phyloP scores from a whole-genome alignment of 2,329 filamentous ascomycete species.

The Pestalotiopsis sp. region DNA sequence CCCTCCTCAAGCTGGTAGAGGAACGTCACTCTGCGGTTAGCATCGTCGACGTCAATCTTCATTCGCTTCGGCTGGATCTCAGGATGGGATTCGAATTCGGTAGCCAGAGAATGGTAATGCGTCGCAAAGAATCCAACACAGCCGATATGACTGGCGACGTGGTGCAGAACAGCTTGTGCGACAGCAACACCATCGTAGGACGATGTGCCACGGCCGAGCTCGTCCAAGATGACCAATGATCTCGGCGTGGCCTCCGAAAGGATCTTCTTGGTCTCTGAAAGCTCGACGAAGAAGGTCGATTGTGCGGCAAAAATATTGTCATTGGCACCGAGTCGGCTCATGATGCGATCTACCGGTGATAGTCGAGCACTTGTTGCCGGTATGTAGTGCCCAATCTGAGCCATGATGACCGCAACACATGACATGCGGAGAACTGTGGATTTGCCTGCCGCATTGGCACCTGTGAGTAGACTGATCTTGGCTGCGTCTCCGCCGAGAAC shows the following conservation, averaged over 20 bases:
- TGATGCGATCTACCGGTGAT: conserved; percentile 94
- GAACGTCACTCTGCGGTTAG: conserved; percentile 87
- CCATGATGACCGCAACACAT: conserved; percentile 95
- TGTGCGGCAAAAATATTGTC: conserved; percentile 99
- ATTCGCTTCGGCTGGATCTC: conserved; percentile 87
- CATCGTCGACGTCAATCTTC: conserved; percentile 92
- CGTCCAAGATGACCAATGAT: conserved; percentile 94
- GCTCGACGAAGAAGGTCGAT: conserved; percentile 96
- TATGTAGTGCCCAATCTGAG: conserved; percentile 92
- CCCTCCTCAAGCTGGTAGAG: conserved; percentile 92
- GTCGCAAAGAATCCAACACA: conserved; percentile 97
- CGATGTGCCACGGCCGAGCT: conserved; percentile 90
- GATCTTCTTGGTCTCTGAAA: conserved; percentile 98
- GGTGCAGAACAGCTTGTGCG: conserved; percentile 95
- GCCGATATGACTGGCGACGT: conserved; percentile 89
- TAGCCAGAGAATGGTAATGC: conserved; percentile 92
- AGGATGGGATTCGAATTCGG: conserved; percentile 87
- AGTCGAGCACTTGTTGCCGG: conserved; percentile 81
- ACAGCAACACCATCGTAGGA: conserved; percentile 97
- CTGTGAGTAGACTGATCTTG: conserved; percentile 90
- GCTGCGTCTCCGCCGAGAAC: conserved; percentile 77
- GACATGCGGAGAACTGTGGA: conserved; percentile 97
- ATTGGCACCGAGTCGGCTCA: conserved; percentile 96
- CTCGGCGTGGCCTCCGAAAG: conserved; percentile 90
- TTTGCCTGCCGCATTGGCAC: conserved; percentile 96